Evolutionary conservation across 768 basidiomycete genomes (phyloP).

Genomic region (Favolaschia claudopus): DNA sequence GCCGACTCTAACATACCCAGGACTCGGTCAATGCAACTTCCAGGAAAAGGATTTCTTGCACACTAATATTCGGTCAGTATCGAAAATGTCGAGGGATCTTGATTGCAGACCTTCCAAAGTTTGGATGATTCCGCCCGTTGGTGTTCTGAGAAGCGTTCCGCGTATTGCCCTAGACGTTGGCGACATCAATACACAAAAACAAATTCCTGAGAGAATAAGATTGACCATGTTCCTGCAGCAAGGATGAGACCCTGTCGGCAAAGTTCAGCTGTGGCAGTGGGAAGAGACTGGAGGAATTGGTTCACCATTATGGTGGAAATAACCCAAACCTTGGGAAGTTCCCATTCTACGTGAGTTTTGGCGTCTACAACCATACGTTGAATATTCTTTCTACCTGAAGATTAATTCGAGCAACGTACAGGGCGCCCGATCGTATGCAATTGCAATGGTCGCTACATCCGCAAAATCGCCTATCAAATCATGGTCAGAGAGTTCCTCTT

Average conservation of each 20-base stretch:
- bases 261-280: background rate
- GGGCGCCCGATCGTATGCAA: conserved; percentile 55
- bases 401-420: conserved; percentile 28
- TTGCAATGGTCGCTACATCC: conserved; percentile 54
- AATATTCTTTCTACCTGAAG: background rate
- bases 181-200: background rate
- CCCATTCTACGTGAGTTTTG: conserved; percentile 55
- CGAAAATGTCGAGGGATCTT: background rate
- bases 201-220: background rate
- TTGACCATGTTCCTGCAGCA: conserved; percentile 47
- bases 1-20: conserved; percentile 32
- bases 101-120: conserved; percentile 42
- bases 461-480: conserved; percentile 18
- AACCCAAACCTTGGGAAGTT: conserved; percentile 57
- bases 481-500: background rate
- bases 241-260: conserved; percentile 36
- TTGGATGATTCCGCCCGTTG: conserved; percentile 51
- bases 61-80: conserved; percentile 19
- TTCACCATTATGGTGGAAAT: conserved; percentile 47
- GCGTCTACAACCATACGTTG: background rate
- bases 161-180: conserved; percentile 42
- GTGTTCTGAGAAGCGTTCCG: conserved; percentile 44
- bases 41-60: conserved; percentile 56
- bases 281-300: background rate
- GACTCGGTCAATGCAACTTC: conserved; percentile 57